Evolutionary conservation across 2,329 filamentous ascomycete genomes (phyloP).

Genomic region (Ustulina deusta): DNA sequence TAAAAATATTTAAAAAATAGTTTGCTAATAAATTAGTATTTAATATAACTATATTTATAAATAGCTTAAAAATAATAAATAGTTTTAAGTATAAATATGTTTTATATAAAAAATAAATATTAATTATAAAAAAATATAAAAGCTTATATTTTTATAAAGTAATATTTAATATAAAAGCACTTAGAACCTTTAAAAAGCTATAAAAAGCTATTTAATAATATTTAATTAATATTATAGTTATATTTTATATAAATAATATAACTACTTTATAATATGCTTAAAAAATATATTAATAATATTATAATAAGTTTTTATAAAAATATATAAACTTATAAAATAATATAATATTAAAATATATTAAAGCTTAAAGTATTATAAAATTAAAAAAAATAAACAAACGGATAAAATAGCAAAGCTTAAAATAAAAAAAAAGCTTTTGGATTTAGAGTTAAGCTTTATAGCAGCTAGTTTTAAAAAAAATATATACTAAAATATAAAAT

Average conservation of each 20-base stretch:
- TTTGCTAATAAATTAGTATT: not conserved
- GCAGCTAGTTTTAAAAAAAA: too few relatives aligned
- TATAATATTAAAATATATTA: constrained; percentile 1
- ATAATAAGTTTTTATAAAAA: too few relatives aligned
- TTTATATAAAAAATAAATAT: constrained; percentile 18
- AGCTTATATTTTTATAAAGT: not conserved
- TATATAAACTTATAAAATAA: constrained; percentile 5
- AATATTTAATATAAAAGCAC: constrained; percentile 6
- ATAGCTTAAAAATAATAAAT: constrained; percentile 10
- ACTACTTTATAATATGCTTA: not conserved
- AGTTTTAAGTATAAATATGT: not conserved
- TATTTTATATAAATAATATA: constrained; percentile 14
- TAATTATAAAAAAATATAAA: not conserved
- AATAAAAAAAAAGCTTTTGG: too few relatives aligned
- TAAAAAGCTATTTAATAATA: constrained; percentile 5
- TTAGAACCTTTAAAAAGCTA: constrained; percentile 1
- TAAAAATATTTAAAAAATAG: constrained; percentile 21
- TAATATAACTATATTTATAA: constrained; percentile 20
- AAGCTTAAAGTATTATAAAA: constrained; percentile 5
- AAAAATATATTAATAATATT: constrained; percentile 6
- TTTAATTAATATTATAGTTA: constrained; percentile 14
- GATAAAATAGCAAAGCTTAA: not conserved
- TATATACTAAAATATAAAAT: too few relatives aligned
- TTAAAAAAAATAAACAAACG: constrained; percentile 6
- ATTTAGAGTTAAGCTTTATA: too few relatives aligned